phyloP scores from a whole-genome alignment of 2,329 filamentous ascomycete species.

The Claviceps sp. region DNA sequence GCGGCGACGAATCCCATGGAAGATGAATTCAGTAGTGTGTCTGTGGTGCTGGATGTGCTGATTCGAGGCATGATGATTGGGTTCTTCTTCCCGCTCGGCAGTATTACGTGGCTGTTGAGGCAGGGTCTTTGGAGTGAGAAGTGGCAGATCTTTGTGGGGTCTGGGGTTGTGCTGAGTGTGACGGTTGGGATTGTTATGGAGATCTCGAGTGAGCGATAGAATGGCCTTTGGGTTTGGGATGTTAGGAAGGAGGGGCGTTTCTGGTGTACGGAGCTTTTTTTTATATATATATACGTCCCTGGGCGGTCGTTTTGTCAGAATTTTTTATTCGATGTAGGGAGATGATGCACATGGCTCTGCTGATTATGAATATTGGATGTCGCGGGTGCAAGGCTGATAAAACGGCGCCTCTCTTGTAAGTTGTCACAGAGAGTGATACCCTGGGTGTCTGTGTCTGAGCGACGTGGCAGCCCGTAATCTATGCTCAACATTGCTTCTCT shows the following conservation, averaged over 20 bases:
- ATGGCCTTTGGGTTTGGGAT: too few species aligned
- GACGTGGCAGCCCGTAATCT: too few species aligned
- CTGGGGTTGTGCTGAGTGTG: constrained; percentile 70
- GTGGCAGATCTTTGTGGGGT: constrained; percentile 74
- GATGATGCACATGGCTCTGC: too few species aligned
- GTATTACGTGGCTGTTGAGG: constrained; percentile 70
- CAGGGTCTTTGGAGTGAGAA: constrained; percentile 77
- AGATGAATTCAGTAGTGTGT: constrained; percentile 37
- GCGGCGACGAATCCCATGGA: constrained; percentile 22
- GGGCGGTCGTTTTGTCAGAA: too few species aligned
- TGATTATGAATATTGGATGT: too few species aligned
- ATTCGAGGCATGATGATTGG: constrained; percentile 80
- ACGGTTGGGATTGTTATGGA: constrained; percentile 56
- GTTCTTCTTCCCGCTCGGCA: constrained; percentile 89
- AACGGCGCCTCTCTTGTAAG: too few species aligned
- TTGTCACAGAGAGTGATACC: too few species aligned
- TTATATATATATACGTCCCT: too few species aligned
- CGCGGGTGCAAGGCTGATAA: too few species aligned
- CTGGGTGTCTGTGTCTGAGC: too few species aligned
- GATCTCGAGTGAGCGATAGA: constrained; percentile 23
- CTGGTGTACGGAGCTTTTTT: background rate
- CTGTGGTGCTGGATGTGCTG: constrained; percentile 61
- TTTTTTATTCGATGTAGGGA: too few species aligned
- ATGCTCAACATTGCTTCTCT: too few species aligned
- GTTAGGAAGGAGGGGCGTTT: background rate